phyloP scores from a whole-genome alignment of 2,329 filamentous ascomycete species.

The Cladosporium austrohemisphaericum region DNA sequence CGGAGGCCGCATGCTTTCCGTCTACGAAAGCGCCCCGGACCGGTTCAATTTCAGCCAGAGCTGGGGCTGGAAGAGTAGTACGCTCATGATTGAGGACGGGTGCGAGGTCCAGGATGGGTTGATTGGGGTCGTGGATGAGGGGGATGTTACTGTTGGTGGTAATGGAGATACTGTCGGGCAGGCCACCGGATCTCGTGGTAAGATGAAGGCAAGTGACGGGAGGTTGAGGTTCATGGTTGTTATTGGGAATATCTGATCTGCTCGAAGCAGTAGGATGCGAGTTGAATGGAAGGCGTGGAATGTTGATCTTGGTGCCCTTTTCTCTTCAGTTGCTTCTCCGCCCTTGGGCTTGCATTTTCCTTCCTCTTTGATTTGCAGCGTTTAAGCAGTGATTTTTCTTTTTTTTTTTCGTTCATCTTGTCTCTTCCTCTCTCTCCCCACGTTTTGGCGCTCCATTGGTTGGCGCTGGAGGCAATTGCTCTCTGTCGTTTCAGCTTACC shows the following conservation, averaged over 20 bases:
- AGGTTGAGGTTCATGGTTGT: conserved; percentile 58
- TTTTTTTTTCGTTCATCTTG: neutral
- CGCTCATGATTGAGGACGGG: conserved; percentile 53
- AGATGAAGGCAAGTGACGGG: conserved; percentile 42
- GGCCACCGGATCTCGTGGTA: conserved; percentile 27
- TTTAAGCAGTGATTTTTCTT: neutral
- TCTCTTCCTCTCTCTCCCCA: too few relatives aligned
- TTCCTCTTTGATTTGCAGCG: neutral
- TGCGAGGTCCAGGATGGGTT: conserved; percentile 32
- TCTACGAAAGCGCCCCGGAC: conserved; percentile 58
- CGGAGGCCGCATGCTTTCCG: conserved; percentile 55
- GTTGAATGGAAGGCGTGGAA: too few relatives aligned
- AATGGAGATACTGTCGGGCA: conserved; percentile 22
- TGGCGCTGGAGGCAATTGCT: too few relatives aligned
- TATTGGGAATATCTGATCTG: conserved; percentile 48
- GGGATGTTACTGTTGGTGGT: conserved; percentile 27
- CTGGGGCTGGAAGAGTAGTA: conserved; percentile 60
- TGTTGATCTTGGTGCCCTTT: too few relatives aligned
- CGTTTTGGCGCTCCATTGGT: too few relatives aligned
- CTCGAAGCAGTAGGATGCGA: too few relatives aligned
- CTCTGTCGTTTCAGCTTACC: too few relatives aligned
- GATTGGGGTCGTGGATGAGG: conserved; percentile 33
- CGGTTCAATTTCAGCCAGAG: conserved; percentile 58
- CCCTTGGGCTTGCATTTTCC: neutral
- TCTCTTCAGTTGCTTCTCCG: too few relatives aligned